Base-by-base conservation (phyloP, 257 asterid species). In the Leonotis leonurus region DNA sequence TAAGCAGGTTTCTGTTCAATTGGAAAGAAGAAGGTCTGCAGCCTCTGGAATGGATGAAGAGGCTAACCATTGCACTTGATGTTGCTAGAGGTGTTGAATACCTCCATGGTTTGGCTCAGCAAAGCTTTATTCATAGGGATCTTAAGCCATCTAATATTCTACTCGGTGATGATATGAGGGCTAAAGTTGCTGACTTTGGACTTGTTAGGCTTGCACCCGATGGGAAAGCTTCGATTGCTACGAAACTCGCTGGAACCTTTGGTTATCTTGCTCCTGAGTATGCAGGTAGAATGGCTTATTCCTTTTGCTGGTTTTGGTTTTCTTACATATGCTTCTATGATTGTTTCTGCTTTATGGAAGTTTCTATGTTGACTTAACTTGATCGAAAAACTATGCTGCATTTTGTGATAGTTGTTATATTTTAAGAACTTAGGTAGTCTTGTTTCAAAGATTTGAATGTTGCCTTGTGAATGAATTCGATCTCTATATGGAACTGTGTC, bases 251-350 rank as follows among this genome's bases (percentile, higher is more conserved):
- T 0, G 97, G 97, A 56, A 90, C 97, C 0, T 89, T 89, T 41
- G 97, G 95, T 44, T 89, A 89, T 75, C 88, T 89, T 14, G 94
- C 97, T 12, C 95, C 95, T 1, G 95, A 90, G 77, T 87, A 87
- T 72, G 96, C 83, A 67, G 83, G 83, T 78, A 33, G 50, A 25
- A 4, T 17, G 16, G n/a, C 48, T 29, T 3, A 18, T 41, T 39
- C 8, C n/a, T 22, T 2, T 26, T 45, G 14, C 24, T 57, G 29
- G n/a, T n/a, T 10, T 35, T 58, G 7, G 11, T 35, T 36, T 16
- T 29, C n/a, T 10, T 41, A 0, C 27, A 1, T 33, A 25, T 40
- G 6, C 32, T 11, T 49, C 0, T 21, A 35, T 48, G 46, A 22
- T 46, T 60, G 11, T n/a, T 18, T 11, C 39, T 52, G 30, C 35